A percentile compares a stretch with the other conserved stretches of the same genome.
These are phyloP conservation scores for Hirsutella minnesotensis DNA, from an alignment of 2,329 filamentous ascomycete species.

Conservation along the genomic window DNA sequence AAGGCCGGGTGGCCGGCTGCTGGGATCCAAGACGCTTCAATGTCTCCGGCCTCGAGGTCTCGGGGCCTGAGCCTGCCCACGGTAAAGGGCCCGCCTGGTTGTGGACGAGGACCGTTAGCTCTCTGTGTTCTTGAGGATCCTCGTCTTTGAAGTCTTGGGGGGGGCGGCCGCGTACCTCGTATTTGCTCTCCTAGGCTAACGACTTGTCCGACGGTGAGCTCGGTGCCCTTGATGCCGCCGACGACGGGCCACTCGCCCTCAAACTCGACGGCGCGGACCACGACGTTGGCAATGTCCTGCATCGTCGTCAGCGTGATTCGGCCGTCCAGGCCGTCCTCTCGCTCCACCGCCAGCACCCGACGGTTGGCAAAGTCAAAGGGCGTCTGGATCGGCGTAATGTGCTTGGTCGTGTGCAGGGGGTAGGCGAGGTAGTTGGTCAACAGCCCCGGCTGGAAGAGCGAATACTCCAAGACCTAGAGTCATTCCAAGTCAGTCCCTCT, in stretches of 20 bases:
- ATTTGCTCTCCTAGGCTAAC: conserved; percentile 22
- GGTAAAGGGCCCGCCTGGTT: not conserved
- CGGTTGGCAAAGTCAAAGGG: not conserved
- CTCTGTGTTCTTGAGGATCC: not conserved
- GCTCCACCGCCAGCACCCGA: not conserved
- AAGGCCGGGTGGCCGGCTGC: not conserved
- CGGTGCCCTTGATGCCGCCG: conserved; percentile 27
- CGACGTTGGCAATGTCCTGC: conserved; percentile 26
- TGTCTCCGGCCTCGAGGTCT: not conserved
- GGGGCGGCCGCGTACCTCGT: not conserved
- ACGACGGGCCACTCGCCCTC: conserved; percentile 26
- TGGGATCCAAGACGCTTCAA: not conserved
- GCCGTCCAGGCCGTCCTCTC: conserved; percentile 13
- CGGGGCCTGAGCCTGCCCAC: not conserved
- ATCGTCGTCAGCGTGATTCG: conserved; percentile 30
- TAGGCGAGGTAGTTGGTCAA: conserved; percentile 41
- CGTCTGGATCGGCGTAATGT: conserved; percentile 18
- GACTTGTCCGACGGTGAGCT: conserved; percentile 20
- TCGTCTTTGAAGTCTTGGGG: not conserved
- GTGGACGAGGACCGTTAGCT: not conserved
- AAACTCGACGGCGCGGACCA: conserved; percentile 28
- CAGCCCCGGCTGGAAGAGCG: conserved; percentile 39
- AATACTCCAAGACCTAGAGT: conserved; percentile 38
- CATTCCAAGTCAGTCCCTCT: not conserved
- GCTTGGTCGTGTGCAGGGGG: conserved; percentile 30